Percentiles rank a stretch among this genome's conserved stretches.
phyloP scores from a whole-genome alignment of 2,329 filamentous ascomycete genomes.

The Fusarium odoratissimum region DNA sequence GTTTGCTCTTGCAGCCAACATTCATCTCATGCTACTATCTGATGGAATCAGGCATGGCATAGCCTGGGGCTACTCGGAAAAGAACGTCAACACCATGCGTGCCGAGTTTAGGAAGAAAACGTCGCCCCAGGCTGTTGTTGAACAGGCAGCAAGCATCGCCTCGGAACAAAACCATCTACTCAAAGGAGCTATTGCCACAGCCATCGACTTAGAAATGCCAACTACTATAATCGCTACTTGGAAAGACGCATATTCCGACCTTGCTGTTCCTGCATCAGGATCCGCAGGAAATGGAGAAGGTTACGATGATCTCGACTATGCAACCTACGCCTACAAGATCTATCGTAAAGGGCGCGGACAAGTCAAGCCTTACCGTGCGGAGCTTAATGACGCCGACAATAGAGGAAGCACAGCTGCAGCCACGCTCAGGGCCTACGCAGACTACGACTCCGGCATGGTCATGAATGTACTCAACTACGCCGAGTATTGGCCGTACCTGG shows the following conservation, averaged over 20 bases:
- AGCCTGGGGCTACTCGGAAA: not conserved
- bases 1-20: not conserved
- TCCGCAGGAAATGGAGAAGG: fast-evolving
- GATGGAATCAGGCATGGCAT: not conserved
- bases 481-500: not conserved
- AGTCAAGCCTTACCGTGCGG: not conserved
- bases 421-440: not conserved
- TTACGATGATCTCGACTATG: not conserved
- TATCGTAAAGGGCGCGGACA: not conserved
- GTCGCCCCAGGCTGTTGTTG: not conserved
- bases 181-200: not conserved
- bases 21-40: not conserved
- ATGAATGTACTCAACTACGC: not conserved
- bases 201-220: not conserved
- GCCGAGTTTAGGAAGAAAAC: not conserved
- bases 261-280: not conserved
- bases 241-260: not conserved
- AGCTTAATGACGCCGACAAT: not conserved
- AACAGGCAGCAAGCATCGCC: not conserved
- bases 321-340: not conserved
- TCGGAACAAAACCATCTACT: not conserved
- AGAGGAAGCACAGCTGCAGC: not conserved
- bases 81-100: not conserved
- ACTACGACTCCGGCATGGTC: not conserved
- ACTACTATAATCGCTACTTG: not conserved